A percentile compares a stretch with the other conserved stretches of the same genome.
Conservation (phyloP, 805 yeast genomes). For the Spathaspora arborariae region DNA sequence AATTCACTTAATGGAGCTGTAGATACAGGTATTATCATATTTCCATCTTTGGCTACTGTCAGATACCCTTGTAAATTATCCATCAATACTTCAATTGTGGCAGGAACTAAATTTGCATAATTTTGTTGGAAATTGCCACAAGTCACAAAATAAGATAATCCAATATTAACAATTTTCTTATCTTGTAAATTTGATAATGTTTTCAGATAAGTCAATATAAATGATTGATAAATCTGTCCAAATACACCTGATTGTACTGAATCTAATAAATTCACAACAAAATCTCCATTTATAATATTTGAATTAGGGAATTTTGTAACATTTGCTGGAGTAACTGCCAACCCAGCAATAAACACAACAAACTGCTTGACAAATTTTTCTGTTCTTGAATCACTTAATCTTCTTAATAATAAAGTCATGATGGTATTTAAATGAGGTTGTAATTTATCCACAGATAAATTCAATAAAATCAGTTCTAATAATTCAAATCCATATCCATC, state of each 20-base stretch:
- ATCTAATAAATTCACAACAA: slow-evolving; percentile 63
- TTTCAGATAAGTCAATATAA: slow-evolving; percentile 50
- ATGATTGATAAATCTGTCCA: slow-evolving; percentile 45
- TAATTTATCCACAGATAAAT: slow-evolving; percentile 49
- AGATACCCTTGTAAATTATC: slow-evolving; percentile 25
- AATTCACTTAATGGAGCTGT: slow-evolving; percentile 38
- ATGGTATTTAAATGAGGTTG: slow-evolving; percentile 62
- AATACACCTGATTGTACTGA: slow-evolving; percentile 64
- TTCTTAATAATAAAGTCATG: slow-evolving; percentile 69
- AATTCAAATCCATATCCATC: slow-evolving; percentile 85
- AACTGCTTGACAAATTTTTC: slow-evolving; percentile 76
- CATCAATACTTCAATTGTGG: slow-evolving; percentile 30
- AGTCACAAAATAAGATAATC: slow-evolving; percentile 43
- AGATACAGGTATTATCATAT: slow-evolving; percentile 5
- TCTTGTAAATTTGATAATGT: slow-evolving; percentile 49
- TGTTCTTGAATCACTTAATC: slow-evolving; percentile 77
- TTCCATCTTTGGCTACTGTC: slow-evolving; percentile 21
- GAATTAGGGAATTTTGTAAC: slow-evolving; percentile 3
- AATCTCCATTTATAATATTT: slow-evolving; percentile 28
- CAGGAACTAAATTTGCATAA: slow-evolving; percentile 20
- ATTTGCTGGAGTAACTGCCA: slow-evolving; percentile 3
- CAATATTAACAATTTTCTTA: slow-evolving; percentile 51
- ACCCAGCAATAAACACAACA: slow-evolving; percentile 51
- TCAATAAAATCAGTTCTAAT: slow-evolving; percentile 61
- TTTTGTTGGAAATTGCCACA: slow-evolving; percentile 10